Conservation (phyloP, 2,329 filamentous ascomycete genomes). For the Gyromitra esculenta region DNA sequence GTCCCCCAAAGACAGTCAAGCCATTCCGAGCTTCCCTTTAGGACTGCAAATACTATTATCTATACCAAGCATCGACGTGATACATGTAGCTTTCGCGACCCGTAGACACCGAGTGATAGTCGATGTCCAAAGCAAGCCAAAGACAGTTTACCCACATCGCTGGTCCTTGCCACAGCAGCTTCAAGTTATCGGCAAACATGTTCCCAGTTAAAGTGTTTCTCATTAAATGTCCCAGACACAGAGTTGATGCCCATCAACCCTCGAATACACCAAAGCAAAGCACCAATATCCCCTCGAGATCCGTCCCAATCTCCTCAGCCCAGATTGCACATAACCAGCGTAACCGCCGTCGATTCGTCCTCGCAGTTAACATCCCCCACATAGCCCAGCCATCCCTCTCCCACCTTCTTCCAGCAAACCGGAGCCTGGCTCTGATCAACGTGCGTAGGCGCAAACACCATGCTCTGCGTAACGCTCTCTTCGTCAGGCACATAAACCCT, state of each 20-base stretch:
- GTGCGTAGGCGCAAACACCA: slow-evolving; percentile 4
- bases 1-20: no score
- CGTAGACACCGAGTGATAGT: background rate
- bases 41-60: background rate
- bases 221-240: background rate
- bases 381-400: slow-evolving; percentile 44
- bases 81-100: no score
- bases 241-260: background rate
- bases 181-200: background rate
- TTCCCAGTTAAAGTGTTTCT: background rate
- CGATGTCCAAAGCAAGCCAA: background rate
- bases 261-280: background rate
- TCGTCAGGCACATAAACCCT: slow-evolving; percentile 23
- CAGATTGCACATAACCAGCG: slow-evolving; percentile 36
- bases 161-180: background rate
- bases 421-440: slow-evolving; percentile 7
- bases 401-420: slow-evolving; percentile 35
- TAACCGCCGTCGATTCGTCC: slow-evolving; percentile 18
- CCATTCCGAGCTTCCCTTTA: no score
- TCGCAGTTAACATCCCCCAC: slow-evolving; percentile 45
- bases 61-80: no score
- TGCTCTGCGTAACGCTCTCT: background rate
- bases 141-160: background rate
- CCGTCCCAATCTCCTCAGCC: background rate
- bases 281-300: background rate